These are phyloP conservation scores for Garcileccinum viscosum DNA, from an alignment of 1,284 basidiomycete genomes.

Conservation along the genomic window DNA sequence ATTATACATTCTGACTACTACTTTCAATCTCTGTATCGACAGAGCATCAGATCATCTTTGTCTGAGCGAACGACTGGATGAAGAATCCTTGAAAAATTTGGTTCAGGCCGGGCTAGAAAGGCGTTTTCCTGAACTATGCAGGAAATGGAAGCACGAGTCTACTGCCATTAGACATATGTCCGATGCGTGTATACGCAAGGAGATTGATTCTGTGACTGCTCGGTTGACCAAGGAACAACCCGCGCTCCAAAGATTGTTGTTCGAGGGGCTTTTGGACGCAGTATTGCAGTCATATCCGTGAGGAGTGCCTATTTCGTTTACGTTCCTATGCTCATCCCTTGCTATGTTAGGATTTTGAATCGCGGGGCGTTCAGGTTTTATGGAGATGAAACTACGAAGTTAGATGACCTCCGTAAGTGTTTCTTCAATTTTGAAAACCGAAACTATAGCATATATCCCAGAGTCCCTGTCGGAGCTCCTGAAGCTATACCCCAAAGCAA, in stretches of 20 bases:
- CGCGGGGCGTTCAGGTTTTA: constrained; percentile 15
- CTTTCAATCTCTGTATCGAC: not conserved
- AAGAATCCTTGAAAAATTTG: constrained; percentile 38
- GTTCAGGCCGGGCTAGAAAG: constrained; percentile 37
- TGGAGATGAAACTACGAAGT: not conserved
- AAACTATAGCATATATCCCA: not conserved
- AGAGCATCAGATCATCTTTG: constrained; percentile 36
- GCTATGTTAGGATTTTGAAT: constrained; percentile 23
- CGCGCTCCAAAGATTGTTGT: constrained; percentile 21
- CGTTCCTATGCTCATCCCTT: not conserved
- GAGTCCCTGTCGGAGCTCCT: constrained; percentile 22
- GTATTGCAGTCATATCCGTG: constrained; percentile 35
- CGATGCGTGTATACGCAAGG: not conserved
- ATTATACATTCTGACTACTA: not conserved
- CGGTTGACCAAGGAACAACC: constrained; percentile 14
- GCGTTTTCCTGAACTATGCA: constrained; percentile 31
- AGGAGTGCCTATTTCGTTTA: constrained; percentile 1
- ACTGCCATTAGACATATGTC: not conserved
- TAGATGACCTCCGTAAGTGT: constrained; percentile 17
- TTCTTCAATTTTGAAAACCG: not conserved
- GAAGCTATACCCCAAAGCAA: constrained; percentile 24
- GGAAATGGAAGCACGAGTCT: constrained; percentile 29
- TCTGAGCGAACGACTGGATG: constrained; percentile 35
- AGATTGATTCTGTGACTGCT: not conserved
- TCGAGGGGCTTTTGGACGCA: constrained; percentile 31